Evolutionary conservation across 2,329 filamentous ascomycete species (phyloP), one percentile per base, ranked within the genome.

Genomic region (Hymenoscyphus occultus): DNA sequence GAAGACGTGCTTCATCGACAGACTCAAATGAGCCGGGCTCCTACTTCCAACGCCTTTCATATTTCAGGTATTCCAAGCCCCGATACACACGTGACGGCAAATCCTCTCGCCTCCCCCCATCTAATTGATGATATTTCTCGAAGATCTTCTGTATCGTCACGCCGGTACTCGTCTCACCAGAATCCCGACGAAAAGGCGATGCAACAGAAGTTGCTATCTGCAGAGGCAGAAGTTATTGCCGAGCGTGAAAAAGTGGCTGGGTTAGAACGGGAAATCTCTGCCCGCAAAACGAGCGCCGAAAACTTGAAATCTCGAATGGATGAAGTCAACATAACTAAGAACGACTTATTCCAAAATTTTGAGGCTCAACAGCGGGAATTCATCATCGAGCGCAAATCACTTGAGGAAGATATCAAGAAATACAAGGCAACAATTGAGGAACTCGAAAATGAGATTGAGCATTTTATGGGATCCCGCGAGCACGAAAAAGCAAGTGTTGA

Each of bases 1-100:
- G 95, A 99, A 78, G 94, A 97, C 74, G 80, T 99, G 13, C 82
- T 98, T 14, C 95, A 99, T 78, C 87, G 93, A 64, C 93, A 97
- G 78, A 85, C 81, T 64, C 85, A 88, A 62, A 79, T 83, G 31
- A 83, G 81, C 9, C 80, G 85, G 19, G 83, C 82, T 5, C 81
- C 79, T n/a, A 73, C 80, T 9, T 83, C 83, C 0, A 83, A 82
- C 66, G 73, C 87, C 19, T 88, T 89, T 64, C 83, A 85, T 63
- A 74, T 78, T 5, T 78, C 80, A 28, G 69, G 66, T 5, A 78
- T 76, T 56, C 77, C 79, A 31, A 80, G 81, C 40, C 77, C 81
- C 6, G 80, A 81, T 6, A 80, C 84, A 39, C 81, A 82, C 48
- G 81, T 78, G 61, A 83, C 82, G 0, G 78, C 77, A 3, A 80